These are phyloP conservation scores for Boletus coccyginus DNA, from an alignment of 768 basidiomycete genomes.

Conservation along the genomic window DNA sequence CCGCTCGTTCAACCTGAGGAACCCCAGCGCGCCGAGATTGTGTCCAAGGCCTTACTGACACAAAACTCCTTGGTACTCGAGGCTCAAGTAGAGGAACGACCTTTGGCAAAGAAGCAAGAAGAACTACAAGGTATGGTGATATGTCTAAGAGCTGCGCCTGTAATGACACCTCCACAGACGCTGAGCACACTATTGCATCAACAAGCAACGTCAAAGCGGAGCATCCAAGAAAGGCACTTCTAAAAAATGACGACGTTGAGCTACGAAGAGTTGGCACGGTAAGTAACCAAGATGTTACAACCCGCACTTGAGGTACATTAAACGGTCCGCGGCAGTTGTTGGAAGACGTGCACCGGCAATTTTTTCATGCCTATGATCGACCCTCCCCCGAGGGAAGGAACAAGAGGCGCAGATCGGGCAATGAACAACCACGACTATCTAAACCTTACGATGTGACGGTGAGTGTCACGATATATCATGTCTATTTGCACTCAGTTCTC, in stretches of 20 bases:
- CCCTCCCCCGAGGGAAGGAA: constrained; percentile 26
- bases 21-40: constrained; percentile 42
- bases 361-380: constrained; percentile 66
- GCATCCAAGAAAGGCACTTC: constrained; percentile 65
- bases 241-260: constrained; percentile 88
- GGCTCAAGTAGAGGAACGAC: constrained; percentile 81
- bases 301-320: not conserved
- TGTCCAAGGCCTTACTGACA: constrained; percentile 56
- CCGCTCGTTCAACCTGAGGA: constrained; percentile 33
- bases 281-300: constrained; percentile 16
- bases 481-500: not conserved
- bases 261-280: constrained; percentile 76
- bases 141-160: constrained; percentile 1
- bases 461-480: constrained; percentile 22
- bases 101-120: constrained; percentile 86
- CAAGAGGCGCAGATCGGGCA: constrained; percentile 26
- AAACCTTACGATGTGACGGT: constrained; percentile 77
- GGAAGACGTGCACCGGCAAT: constrained; percentile 71
- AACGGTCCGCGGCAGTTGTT: constrained; percentile 55
- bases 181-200: constrained; percentile 13
- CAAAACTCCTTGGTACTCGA: constrained; percentile 76
- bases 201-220: constrained; percentile 35
- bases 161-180: constrained; percentile 8
- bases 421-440: constrained; percentile 26
- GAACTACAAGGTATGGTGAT: constrained; percentile 52